Evolutionary conservation across 805 yeast genomes (phyloP).

Genomic region (Yarrowia bubula): DNA sequence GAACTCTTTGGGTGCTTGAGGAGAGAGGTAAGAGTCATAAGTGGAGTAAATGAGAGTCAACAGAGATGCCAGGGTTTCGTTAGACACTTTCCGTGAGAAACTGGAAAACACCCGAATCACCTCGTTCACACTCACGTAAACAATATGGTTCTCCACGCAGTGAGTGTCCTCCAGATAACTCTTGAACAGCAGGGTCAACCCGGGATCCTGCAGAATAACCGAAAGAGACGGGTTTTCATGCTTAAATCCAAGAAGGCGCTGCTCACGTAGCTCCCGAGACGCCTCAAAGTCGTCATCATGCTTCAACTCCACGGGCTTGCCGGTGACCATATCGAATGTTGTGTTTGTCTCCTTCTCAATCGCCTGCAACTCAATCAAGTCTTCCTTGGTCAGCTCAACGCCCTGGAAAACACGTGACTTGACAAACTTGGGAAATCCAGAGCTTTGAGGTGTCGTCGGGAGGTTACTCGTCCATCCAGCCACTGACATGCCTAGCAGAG

Average conservation of each 20-base stretch:
- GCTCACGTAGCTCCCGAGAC: neutral
- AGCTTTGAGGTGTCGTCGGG: neutral
- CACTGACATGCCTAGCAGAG: slow-evolving; percentile 3
- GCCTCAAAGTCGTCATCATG: neutral
- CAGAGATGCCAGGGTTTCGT: neutral
- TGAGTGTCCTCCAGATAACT: slow-evolving; percentile 56
- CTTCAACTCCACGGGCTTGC: neutral
- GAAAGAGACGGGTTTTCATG: neutral
- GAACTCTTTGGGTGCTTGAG: slow-evolving; percentile 55
- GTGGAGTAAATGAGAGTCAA: neutral
- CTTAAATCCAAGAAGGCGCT: neutral
- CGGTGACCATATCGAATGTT: neutral
- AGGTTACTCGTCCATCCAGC: slow-evolving; percentile 25
- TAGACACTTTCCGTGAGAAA: neutral
- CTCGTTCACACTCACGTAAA: slow-evolving; percentile 53
- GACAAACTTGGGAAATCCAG: neutral
- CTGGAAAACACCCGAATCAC: slow-evolving; percentile 37
- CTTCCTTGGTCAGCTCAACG: neutral
- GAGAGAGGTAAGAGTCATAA: slow-evolving; percentile 23
- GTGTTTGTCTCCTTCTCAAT: neutral
- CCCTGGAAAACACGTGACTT: slow-evolving; percentile 6
- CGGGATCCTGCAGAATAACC: slow-evolving; percentile 60
- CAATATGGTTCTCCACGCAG: slow-evolving; percentile 73
- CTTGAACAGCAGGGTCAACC: slow-evolving; percentile 61
- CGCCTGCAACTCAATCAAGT: neutral